Conservation (phyloP, 768 basidiomycete species). For the Xerocomus spinulosus region DNA sequence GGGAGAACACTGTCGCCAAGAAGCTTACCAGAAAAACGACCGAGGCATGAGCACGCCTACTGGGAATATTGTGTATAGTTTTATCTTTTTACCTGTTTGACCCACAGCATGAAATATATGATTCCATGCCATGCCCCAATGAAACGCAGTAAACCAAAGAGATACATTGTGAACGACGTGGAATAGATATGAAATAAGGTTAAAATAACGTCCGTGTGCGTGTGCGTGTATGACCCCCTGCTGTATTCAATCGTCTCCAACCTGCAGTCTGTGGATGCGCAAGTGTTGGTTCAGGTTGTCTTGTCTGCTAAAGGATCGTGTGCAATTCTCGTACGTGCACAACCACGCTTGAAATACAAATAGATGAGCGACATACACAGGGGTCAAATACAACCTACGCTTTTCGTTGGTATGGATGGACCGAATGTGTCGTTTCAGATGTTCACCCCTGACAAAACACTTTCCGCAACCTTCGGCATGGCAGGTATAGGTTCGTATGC, state of each 20-base stretch:
- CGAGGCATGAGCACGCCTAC: conserved; percentile 35
- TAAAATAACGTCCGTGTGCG: conserved; percentile 13
- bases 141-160: background rate
- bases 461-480: conserved; percentile 70
- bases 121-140: conserved; percentile 4
- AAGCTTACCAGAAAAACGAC: conserved; percentile 66
- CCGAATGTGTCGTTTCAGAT: conserved; percentile 76
- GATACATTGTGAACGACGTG: conserved; percentile 6
- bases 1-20: conserved; percentile 89
- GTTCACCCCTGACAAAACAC: conserved; percentile 74
- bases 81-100: conserved; percentile 3
- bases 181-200: conserved; percentile 9
- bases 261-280: conserved; percentile 46
- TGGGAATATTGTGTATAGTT: conserved; percentile 16
- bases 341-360: conserved; percentile 22
- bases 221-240: background rate
- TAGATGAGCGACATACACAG: background rate
- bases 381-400: conserved; percentile 47
- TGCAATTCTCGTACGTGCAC: conserved; percentile 59
- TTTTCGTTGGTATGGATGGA: conserved; percentile 82
- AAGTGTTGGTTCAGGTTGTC: conserved; percentile 79
- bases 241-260: conserved; percentile 10
- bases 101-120: conserved; percentile 16
- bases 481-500: conserved; percentile 55
- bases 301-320: conserved; percentile 64